These are phyloP conservation scores for Kwoniella mangroviensis DNA, from an alignment of 768 basidiomycete genomes.

Conservation along the genomic window DNA sequence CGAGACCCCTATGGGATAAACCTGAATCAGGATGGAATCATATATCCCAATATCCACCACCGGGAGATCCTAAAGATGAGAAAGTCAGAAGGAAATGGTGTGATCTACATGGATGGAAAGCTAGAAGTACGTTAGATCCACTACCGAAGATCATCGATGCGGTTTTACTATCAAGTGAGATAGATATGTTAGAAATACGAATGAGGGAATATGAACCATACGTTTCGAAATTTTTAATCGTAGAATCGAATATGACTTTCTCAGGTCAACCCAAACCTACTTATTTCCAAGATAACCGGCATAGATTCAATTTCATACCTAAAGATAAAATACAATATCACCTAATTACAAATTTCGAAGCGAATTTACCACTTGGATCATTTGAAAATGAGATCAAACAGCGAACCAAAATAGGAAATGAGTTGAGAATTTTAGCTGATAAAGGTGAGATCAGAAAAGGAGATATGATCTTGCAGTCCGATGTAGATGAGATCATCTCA, in stretches of 20 bases:
- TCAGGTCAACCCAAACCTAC: conserved; percentile 34
- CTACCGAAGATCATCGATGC: conserved; percentile 31
- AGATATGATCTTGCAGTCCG: conserved; percentile 28
- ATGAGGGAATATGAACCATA: conserved; percentile 36
- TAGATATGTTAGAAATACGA: conserved; percentile 46
- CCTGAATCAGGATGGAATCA: conserved; percentile 17
- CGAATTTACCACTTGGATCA: conserved; percentile 23
- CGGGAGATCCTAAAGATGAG: neutral
- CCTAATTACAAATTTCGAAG: conserved; percentile 13
- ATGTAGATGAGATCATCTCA: conserved; percentile 40
- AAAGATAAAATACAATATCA: conserved; percentile 25
- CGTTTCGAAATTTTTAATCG: conserved; percentile 36
- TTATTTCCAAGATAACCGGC: conserved; percentile 27
- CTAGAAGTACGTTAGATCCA: neutral
- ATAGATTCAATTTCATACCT: conserved; percentile 28
- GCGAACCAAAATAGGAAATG: conserved; percentile 12
- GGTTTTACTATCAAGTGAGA: conserved; percentile 35
- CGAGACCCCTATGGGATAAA: conserved; percentile 35
- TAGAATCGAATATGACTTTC: conserved; percentile 40
- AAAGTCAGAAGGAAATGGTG: conserved; percentile 20
- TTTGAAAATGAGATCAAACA: conserved; percentile 34
- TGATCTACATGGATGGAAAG: conserved; percentile 27
- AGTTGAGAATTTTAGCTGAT: conserved; percentile 8
- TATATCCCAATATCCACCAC: conserved; percentile 27
- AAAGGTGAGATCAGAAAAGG: conserved; percentile 13